Evolutionary conservation across 768 basidiomycete species (phyloP).

Genomic region (Boletus sp.): DNA sequence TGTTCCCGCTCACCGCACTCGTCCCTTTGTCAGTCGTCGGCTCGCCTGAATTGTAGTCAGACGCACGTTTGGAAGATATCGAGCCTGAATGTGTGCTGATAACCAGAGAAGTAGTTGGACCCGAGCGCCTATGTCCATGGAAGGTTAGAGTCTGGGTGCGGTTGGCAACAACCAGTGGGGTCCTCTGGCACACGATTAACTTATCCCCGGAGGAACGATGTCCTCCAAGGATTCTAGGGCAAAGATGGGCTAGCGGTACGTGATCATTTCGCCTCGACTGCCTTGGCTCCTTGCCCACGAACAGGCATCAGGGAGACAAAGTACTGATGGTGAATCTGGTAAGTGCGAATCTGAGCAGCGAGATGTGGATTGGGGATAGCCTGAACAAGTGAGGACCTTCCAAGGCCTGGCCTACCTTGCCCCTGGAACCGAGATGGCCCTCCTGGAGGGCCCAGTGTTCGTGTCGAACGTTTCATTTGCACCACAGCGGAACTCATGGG

Average conservation of each 20-base stretch:
- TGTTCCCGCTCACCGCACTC: not conserved
- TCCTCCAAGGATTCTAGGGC: not conserved
- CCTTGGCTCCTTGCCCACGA: not conserved
- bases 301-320: not conserved
- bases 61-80: not conserved
- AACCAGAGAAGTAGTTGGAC: not conserved
- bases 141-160: not conserved
- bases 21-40: not conserved
- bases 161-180: not conserved
- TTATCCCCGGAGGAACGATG: slow-evolving; percentile 6
- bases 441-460: not conserved
- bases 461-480: not conserved
- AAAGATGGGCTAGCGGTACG: not conserved
- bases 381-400: not conserved
- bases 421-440: slow-evolving; percentile 2
- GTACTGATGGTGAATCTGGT: not conserved
- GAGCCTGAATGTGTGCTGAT: not conserved
- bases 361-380: slow-evolving; percentile 1
- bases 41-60: not conserved
- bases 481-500: not conserved
- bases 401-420: not conserved
- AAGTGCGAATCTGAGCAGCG: not conserved
- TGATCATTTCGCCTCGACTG: slow-evolving; percentile 2
- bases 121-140: not conserved
- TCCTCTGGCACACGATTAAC: not conserved